Base-by-base conservation (phyloP, 2,329 filamentous ascomycete genomes). In the Fusarium ramigenum region DNA sequence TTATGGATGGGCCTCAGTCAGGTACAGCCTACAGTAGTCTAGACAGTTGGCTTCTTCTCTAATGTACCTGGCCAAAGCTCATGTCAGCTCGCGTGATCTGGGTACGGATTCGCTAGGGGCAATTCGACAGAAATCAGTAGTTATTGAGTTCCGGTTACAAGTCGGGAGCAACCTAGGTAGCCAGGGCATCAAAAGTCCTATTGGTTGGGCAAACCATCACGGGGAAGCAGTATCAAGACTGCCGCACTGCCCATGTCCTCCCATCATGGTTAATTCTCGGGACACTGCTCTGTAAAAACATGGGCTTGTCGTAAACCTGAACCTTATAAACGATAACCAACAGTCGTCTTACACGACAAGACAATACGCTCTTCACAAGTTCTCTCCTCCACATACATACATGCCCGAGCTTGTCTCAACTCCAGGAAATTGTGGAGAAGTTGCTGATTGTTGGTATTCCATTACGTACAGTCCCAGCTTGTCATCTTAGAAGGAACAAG, bases 391-490 rank as follows among this genome's bases (percentile, higher is more conserved):
- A 52, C 21, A 50, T 28, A 23, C 36, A 34, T 37, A 19, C 18
- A 56, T 25, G 37, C 46, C 66, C 52, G 56, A 70, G 59, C 72
- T 63, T 70, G 34, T 44, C 57, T 70, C 58, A 40, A 44, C 32
- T 50, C 47, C 32, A 57, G 28, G 36, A 67, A 63, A 73, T 60
- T 70, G 72, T 56, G 61, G 61, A 73, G 67, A 73, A 65, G 69
- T 40, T 63, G 28, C 44, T 63, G 66, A 63, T 37, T 32, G 16
- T 63, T 37, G 42, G 32, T 40, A 63, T 73, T 62, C 28, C 25
- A 75, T 75, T 75, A 75, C 73, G 69, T 75, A 75, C 49, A 63
- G 40, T 44, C 11, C 37, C 65, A 37, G n/a, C 32, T 52, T 23
- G n/a, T 30, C 52, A 42, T 53, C 40, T 56, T 15, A 40, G 56